Evolutionary conservation across 2,329 filamentous ascomycete species (phyloP), one percentile per base, ranked within the genome.

Genomic region (Paradendryphiella salina): DNA sequence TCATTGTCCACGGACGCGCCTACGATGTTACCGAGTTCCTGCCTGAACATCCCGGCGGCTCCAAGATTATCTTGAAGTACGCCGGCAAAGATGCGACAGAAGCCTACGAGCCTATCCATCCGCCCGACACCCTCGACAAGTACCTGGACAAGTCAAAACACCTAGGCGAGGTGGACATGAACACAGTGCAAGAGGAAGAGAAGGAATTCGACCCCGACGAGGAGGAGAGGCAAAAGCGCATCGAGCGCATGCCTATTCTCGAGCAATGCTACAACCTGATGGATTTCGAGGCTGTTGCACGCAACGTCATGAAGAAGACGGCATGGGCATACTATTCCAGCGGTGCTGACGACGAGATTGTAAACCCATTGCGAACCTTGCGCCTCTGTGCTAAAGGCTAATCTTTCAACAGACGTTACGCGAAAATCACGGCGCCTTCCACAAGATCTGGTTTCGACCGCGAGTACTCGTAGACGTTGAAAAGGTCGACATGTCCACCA

Each of bases 311-410:
- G 93, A 96, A 96, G 82, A 95, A 89, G 78, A 88, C 87, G 1
- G 93, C 93, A 0, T 99, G 94, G 94, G 94, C 89, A 20, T 99
- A 99, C 77, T 99, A 99, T 75, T 96, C 90, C 0, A 94, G 89
- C 68, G 93, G 90, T 49, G 90, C 93, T 0, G 90, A 94, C 69
- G 90, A 95, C 67, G 89, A 93, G 74, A 91, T 93, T 75, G 87
- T 90, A 71, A 67, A 83, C 72, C 43, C 14, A 6, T 5, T 1
- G 6, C 2, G 5, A 3, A 4, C 10, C n/a, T 1, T 2, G 17
- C 32, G 11, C 9, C 18, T 18, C 10, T 11, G 8, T 29, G 1
- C 23, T 13, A 1, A 18, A 4, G 17, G 8, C 60, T 60, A 37
- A 54, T 65, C 69, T 43, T 59, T 1, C 5, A 4, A 21, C 18